Conservation (phyloP, 495 filamentous ascomycete genomes). For the Trichodelitschia bisporula region DNA sequence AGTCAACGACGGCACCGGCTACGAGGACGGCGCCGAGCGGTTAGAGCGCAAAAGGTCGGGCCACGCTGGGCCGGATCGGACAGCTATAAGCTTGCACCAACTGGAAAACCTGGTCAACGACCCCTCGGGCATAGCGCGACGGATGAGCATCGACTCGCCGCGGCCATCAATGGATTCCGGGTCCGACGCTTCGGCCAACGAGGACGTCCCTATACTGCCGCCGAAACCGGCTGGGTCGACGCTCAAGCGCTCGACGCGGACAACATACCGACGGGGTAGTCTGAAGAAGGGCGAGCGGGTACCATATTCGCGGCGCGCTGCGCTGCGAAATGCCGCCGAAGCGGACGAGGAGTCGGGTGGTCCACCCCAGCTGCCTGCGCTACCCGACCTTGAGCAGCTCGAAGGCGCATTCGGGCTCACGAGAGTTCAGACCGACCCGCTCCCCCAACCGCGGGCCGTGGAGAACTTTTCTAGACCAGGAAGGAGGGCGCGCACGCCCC, state of each 20-base stretch:
- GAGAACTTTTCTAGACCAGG: slow-evolving; percentile 13
- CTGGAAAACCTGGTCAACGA: slow-evolving; percentile 65
- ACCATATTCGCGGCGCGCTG: slow-evolving; percentile 51
- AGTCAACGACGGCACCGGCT: slow-evolving; percentile 50
- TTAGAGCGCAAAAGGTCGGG: slow-evolving; percentile 49
- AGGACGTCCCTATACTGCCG: slow-evolving; percentile 75
- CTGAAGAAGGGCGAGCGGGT: slow-evolving; percentile 51
- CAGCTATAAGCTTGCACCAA: slow-evolving; percentile 29
- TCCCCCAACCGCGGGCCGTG: slow-evolving; percentile 16
- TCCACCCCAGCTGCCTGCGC: background rate
- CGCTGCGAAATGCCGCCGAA: slow-evolving; percentile 26
- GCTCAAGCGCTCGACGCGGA: slow-evolving; percentile 71
- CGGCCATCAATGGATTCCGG: slow-evolving; percentile 12
- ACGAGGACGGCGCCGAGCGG: slow-evolving; percentile 70
- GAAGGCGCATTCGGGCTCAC: slow-evolving; percentile 31
- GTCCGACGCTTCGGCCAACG: slow-evolving; percentile 24
- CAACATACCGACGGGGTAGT: slow-evolving; percentile 77
- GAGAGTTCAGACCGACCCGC: slow-evolving; percentile 56
- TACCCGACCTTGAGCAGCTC: slow-evolving; percentile 5
- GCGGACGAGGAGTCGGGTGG: slow-evolving; percentile 24
- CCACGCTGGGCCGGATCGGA: slow-evolving; percentile 4
- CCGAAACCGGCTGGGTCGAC: slow-evolving; percentile 46
- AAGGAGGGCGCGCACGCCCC: slow-evolving; percentile 2
- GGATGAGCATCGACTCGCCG: slow-evolving; percentile 31
- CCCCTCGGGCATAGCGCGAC: slow-evolving; percentile 39